These are phyloP conservation scores for Saccharomycopsis crataegensis DNA, from an alignment of 1,139 yeast species.

Conservation along the genomic window DNA sequence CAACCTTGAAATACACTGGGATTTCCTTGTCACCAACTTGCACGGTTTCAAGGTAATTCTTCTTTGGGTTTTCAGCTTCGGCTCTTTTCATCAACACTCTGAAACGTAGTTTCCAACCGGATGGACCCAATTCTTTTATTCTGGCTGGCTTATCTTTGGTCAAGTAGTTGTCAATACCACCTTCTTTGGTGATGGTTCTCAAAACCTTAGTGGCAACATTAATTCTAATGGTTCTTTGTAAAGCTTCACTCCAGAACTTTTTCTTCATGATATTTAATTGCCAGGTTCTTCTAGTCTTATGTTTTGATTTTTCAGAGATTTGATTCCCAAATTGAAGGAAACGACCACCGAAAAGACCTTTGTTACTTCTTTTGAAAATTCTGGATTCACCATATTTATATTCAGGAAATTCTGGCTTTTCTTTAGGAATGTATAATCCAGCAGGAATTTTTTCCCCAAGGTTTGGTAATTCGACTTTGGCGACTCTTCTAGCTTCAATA, in stretches of 20 bases:
- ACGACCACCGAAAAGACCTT: slow-evolving; percentile 87
- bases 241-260: slow-evolving; percentile 76
- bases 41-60: slow-evolving; percentile 26
- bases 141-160: slow-evolving; percentile 84
- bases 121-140: slow-evolving; percentile 83
- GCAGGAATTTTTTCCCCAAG: slow-evolving; percentile 40
- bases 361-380: slow-evolving; percentile 74
- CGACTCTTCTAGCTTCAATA: slow-evolving; percentile 16
- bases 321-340: slow-evolving; percentile 72
- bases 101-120: slow-evolving; percentile 86
- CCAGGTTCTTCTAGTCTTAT: slow-evolving; percentile 72
- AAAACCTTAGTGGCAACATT: slow-evolving; percentile 76
- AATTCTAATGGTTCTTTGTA: slow-evolving; percentile 47
- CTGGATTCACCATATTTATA: slow-evolving; percentile 78
- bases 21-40: slow-evolving; percentile 30
- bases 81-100: slow-evolving; percentile 44
- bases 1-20: slow-evolving; percentile 45
- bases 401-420: slow-evolving; percentile 51
- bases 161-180: slow-evolving; percentile 85
- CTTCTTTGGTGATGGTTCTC: slow-evolving; percentile 82
- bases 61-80: slow-evolving; percentile 26
- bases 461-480: slow-evolving; percentile 19
- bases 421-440: slow-evolving; percentile 37
- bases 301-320: slow-evolving; percentile 64
- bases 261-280: slow-evolving; percentile 73